Evolutionary conservation across 371 early-diverging fungal species (phyloP).

Genomic region (Apophysomyces variabilis): DNA sequence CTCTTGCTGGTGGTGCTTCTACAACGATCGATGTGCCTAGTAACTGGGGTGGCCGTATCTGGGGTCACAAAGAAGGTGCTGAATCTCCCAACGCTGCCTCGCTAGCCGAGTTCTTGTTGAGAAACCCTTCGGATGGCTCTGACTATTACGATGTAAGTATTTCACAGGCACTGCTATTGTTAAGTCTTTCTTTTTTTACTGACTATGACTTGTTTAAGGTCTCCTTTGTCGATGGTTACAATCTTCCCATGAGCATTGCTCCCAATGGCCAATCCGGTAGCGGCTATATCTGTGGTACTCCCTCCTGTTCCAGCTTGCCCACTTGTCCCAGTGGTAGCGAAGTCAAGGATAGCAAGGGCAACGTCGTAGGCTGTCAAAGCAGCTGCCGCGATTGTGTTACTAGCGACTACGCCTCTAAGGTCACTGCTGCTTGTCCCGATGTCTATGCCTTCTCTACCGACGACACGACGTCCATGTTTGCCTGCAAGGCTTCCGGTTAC

Average conservation of each 20-base stretch:
- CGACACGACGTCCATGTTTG: constrained; percentile 28
- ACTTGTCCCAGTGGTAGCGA: constrained; percentile 37
- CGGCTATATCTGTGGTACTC: constrained; percentile 33
- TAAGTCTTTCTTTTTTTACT: constrained; percentile 20
- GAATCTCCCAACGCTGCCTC: constrained; percentile 36
- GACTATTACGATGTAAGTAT: constrained; percentile 44
- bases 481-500: constrained; percentile 27
- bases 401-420: constrained; percentile 30
- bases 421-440: constrained; percentile 29
- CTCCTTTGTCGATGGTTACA: constrained; percentile 49
- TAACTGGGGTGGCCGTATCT: constrained; percentile 45
- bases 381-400: constrained; percentile 41
- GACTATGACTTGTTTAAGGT: constrained; percentile 37
- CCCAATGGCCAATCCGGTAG: constrained; percentile 26
- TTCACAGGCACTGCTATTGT: constrained; percentile 1
- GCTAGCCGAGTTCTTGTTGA: constrained; percentile 45
- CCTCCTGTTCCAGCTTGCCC: constrained; percentile 36
- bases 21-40: constrained; percentile 24
- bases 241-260: constrained; percentile 37
- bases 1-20: constrained; percentile 24
- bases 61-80: constrained; percentile 29
- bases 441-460: constrained; percentile 42
- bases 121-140: constrained; percentile 20
- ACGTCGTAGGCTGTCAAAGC: constrained; percentile 35
- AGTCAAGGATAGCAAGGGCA: constrained; percentile 28